These are phyloP conservation scores for Avena insularis DNA, from an alignment of 176 grass and related monocot species.

Conservation along the genomic window DNA sequence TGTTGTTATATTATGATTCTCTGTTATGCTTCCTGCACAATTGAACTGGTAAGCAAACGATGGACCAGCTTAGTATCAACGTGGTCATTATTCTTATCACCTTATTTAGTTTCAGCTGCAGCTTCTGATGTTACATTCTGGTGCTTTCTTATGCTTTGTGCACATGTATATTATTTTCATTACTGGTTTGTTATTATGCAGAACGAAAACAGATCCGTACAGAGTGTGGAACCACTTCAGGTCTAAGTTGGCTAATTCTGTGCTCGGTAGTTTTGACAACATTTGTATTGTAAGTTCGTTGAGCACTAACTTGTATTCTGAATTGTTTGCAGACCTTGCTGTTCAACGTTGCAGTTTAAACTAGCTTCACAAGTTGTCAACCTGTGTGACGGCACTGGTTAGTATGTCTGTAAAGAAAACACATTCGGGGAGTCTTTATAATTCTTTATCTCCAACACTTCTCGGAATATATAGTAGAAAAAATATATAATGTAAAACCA, in stretches of 20 bases:
- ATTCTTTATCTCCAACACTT: background rate
- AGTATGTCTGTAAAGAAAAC: too few species aligned
- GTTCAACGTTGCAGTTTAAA: background rate
- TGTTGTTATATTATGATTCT: background rate
- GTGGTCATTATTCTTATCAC: background rate
- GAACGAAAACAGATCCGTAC: conserved; percentile 76
- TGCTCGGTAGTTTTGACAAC: conserved; percentile 77
- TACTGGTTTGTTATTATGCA: conserved; percentile 14
- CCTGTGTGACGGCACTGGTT: too few species aligned
- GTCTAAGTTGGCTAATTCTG: conserved; percentile 72
- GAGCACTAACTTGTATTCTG: background rate
- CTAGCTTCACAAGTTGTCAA: background rate
- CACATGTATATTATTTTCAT: background rate
- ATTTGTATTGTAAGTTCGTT: conserved; percentile 68
- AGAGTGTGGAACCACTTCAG: conserved; percentile 83
- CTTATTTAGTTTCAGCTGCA: background rate
- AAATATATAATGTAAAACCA: too few species aligned
- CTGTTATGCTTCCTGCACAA: background rate
- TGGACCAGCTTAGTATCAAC: background rate
- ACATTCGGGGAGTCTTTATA: background rate
- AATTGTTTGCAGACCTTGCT: background rate
- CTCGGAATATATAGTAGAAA: too few species aligned
- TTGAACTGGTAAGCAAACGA: background rate
- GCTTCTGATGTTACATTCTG: background rate
- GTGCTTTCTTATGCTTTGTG: background rate